A percentile compares a stretch with the other conserved stretches of the same genome.
These are phyloP conservation scores for Galerina sulciceps DNA, from an alignment of 768 basidiomycete species.

Conservation along the genomic window DNA sequence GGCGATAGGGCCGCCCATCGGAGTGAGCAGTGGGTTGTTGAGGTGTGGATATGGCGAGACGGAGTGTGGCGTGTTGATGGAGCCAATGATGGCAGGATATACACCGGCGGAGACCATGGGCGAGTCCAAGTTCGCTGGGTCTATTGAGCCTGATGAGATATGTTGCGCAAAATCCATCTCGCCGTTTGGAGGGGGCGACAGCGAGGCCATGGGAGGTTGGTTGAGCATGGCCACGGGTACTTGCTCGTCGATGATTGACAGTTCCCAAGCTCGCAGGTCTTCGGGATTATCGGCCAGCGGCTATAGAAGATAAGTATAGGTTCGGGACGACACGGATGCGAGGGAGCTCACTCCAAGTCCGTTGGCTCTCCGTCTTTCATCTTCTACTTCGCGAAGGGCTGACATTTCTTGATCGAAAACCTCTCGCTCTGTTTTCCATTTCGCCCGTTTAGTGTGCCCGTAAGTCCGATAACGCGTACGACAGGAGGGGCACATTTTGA, in stretches of 20 bases:
- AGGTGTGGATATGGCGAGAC: conserved; percentile 13
- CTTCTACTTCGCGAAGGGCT: conserved; percentile 39
- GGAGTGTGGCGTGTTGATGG: conserved; percentile 11
- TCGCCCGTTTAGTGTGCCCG: conserved; percentile 57
- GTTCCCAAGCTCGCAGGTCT: conserved; percentile 39
- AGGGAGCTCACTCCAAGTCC: conserved; percentile 40
- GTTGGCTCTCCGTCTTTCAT: conserved; percentile 29
- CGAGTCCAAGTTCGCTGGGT: not conserved
- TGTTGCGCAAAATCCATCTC: not conserved
- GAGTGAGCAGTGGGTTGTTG: conserved; percentile 2
- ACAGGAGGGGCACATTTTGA: conserved; percentile 52
- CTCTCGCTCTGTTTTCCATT: conserved; percentile 53
- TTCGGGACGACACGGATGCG: not conserved
- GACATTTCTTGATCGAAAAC: conserved; percentile 45
- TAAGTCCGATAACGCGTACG: conserved; percentile 54
- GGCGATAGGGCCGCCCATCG: conserved; percentile 24
- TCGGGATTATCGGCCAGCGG: conserved; percentile 38
- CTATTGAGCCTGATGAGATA: not conserved
- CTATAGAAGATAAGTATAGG: conserved; percentile 19
- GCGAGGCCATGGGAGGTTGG: not conserved
- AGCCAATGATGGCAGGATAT: conserved; percentile 2
- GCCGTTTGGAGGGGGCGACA: not conserved
- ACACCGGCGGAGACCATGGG: conserved; percentile 5
- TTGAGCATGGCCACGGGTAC: conserved; percentile 19
- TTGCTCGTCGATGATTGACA: conserved; percentile 36